Evolutionary conservation across 768 basidiomycete species (phyloP).

Genomic region (Astraeus odoratus): DNA sequence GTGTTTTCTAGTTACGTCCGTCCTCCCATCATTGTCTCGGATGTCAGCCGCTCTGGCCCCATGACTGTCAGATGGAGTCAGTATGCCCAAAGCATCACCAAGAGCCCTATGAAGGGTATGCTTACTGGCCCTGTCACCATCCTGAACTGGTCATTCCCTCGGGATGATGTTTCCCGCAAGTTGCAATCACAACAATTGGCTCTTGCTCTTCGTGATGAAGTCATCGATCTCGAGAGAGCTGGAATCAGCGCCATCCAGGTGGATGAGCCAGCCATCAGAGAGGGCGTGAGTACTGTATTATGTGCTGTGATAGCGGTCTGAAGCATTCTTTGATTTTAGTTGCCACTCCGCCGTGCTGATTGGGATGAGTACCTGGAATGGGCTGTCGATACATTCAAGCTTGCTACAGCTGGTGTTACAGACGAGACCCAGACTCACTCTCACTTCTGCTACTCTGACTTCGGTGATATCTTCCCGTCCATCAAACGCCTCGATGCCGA

Average conservation of each 20-base stretch:
- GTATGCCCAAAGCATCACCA: constrained; percentile 92
- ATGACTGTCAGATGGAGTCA: constrained; percentile 97
- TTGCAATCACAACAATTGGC: constrained; percentile 98
- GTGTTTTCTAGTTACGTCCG: constrained; percentile 85
- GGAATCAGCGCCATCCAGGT: constrained; percentile 98
- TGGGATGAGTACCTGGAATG: constrained; percentile 96
- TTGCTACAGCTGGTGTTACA: constrained; percentile 91
- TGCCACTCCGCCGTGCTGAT: constrained; percentile 92
- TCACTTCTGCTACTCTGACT: constrained; percentile 99
- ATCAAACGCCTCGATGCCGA: constrained; percentile 97
- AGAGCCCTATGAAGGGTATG: constrained; percentile 99
- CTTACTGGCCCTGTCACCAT: constrained; percentile 97
- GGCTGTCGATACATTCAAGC: constrained; percentile 99
- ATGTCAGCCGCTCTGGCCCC: constrained; percentile 85
- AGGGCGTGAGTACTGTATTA: constrained; percentile 63
- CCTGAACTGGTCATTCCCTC: constrained; percentile 99
- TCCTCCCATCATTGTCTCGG: constrained; percentile 96
- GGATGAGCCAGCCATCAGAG: constrained; percentile 98
- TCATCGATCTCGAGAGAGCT: constrained; percentile 92
- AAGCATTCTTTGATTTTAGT: constrained; percentile 32
- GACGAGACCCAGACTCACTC: constrained; percentile 96
- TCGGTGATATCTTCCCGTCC: constrained; percentile 96
- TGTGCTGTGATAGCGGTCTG: constrained; percentile 1
- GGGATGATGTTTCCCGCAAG: constrained; percentile 94
- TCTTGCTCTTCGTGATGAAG: constrained; percentile 96